Conservation (phyloP, 148 eudicot species). For the Camellia sinensis region DNA sequence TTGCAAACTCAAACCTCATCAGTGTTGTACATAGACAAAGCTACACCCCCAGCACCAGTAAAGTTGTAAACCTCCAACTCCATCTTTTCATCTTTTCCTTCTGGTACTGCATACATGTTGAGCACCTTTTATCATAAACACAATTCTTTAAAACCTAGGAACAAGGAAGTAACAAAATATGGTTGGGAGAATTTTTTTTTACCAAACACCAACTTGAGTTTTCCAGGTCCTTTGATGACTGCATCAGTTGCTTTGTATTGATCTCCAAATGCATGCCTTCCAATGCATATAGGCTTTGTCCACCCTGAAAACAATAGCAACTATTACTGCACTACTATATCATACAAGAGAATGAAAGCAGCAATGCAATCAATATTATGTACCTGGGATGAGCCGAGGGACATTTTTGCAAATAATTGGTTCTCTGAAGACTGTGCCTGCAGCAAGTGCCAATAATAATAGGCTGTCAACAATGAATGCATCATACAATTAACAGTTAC, state of each 20-base stretch:
- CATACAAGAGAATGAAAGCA: background rate
- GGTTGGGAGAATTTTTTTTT: background rate
- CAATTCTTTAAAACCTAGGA: background rate
- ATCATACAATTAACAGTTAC: background rate
- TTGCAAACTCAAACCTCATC: slow-evolving; percentile 49
- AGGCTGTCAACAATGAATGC: slow-evolving; percentile 6
- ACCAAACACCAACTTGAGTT: slow-evolving; percentile 75
- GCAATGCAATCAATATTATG: background rate
- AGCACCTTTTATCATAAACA: slow-evolving; percentile 6
- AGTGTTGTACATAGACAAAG: slow-evolving; percentile 73
- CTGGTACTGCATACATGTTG: slow-evolving; percentile 46
- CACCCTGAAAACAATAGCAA: slow-evolving; percentile 33
- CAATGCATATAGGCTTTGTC: slow-evolving; percentile 78
- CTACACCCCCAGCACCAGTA: slow-evolving; percentile 71
- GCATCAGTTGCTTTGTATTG: slow-evolving; percentile 72
- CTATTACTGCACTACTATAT: background rate
- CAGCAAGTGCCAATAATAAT: slow-evolving; percentile 8
- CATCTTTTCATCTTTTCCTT: slow-evolving; percentile 49
- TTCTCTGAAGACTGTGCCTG: slow-evolving; percentile 80
- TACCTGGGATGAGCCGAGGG: slow-evolving; percentile 67
- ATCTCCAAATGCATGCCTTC: slow-evolving; percentile 83
- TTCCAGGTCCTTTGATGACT: slow-evolving; percentile 72
- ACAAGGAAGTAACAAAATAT: background rate
- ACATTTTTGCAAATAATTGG: slow-evolving; percentile 73
- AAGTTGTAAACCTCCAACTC: slow-evolving; percentile 68